Evolutionary conservation across 2,329 filamentous ascomycete species (phyloP), one percentile per base, ranked within the genome.

Genomic region (Phialemoniopsis sp.): DNA sequence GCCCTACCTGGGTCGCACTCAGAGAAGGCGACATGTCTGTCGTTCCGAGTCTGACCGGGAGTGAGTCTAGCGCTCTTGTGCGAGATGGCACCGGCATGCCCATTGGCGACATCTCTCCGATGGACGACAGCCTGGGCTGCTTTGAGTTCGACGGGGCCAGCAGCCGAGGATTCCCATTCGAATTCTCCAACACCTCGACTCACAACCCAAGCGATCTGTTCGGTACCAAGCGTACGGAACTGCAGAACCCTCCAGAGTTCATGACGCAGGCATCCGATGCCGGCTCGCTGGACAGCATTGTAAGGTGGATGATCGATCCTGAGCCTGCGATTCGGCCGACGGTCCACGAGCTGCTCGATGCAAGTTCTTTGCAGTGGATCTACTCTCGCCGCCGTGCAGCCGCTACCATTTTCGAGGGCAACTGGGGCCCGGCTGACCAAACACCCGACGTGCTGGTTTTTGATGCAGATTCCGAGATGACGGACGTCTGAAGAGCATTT

Each of bases 361-460:
- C 82, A 2, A 80, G 82, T 36, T 88, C 89, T 17, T 75, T 95
- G 38, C 76, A 75, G 45, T 98, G 93, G 87, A 85, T 94, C 26
- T 77, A 82, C 39, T 67, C 72, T 37, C 82, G 89, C 46, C 82
- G 89, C 40, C 82, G 85, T 40, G 87, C 89, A 10, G 87, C 89
- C 33, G 93, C 93, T n/a, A 96, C 89, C 0, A 82, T 98, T 38
- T 98, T 87, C 52, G 93, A 98, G 66, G 93, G 93, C 46, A 93
- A 88, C 58, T 98, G 90, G 86, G 93, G 93, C 4, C 91, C 91
- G 26, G 82, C 68, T n/a, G 72, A 76, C 38, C 61, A 72, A 36
- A 56, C 67, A 26, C 51, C 61, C 5, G 59, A 63, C 15, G 60
- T 61, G 32, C 35, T 42, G 15, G 34, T 43, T 12, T 32, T 51